phyloP scores from a whole-genome alignment of 108 stramenopile genomes.

The Cyclotella choctawhatcheeana region DNA sequence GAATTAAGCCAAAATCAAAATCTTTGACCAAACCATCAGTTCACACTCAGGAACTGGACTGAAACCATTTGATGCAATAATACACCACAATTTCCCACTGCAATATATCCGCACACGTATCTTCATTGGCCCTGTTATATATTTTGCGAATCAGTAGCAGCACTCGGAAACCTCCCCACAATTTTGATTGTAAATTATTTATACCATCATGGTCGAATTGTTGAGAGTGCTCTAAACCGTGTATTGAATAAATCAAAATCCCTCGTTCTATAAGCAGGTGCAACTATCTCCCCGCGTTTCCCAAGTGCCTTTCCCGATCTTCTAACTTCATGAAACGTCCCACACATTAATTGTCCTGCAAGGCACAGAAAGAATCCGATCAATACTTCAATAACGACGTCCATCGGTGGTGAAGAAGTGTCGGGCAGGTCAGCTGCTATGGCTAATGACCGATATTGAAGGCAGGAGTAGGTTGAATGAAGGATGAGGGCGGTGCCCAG shows the following conservation, averaged over 20 bases:
- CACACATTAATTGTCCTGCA: slow-evolving; percentile 50
- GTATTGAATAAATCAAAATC: slow-evolving; percentile 55
- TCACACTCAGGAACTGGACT: too few species aligned
- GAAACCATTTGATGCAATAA: too few species aligned
- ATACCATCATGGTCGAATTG: slow-evolving; percentile 2
- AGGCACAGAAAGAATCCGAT: slow-evolving; percentile 46
- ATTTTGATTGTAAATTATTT: too few species aligned
- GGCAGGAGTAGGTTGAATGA: slow-evolving; percentile 55
- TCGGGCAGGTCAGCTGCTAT: slow-evolving; percentile 49
- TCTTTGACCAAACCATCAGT: too few species aligned
- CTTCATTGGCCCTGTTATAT: too few species aligned
- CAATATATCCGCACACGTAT: too few species aligned
- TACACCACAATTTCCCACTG: too few species aligned
- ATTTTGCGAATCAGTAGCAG: too few species aligned
- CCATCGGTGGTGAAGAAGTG: slow-evolving; percentile 51
- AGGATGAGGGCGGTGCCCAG: slow-evolving; percentile 45
- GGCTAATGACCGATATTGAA: slow-evolving; percentile 56
- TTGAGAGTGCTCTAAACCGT: slow-evolving; percentile 24
- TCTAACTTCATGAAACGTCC: slow-evolving; percentile 43
- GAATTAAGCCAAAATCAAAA: too few species aligned
- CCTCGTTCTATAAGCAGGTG: slow-evolving; percentile 46
- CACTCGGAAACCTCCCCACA: too few species aligned
- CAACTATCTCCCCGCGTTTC: slow-evolving; percentile 37
- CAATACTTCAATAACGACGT: slow-evolving; percentile 53
- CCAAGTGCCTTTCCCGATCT: slow-evolving; percentile 10